Base-by-base conservation (phyloP, 768 basidiomycete genomes). In the Pholiota conissans region DNA sequence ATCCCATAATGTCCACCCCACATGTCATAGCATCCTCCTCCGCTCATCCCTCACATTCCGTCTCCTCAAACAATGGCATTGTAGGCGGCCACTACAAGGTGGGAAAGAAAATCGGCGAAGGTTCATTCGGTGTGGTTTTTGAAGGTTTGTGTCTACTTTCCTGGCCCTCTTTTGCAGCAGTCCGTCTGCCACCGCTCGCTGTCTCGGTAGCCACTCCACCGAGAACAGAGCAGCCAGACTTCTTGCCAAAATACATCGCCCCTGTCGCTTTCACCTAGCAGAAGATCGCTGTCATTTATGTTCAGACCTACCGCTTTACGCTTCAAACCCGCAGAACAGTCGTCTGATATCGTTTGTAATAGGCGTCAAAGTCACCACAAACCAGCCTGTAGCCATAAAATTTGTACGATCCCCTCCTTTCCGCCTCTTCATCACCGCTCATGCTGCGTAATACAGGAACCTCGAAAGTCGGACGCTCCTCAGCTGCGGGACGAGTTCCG, bases 41-140 rank as follows among this genome's bases (percentile, higher is more conserved):
- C 47, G 76, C 85, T 45, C 87, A 89, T 73, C 85, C 83, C 51
- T 81, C 84, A 16, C 84, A 85, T 67, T 80, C 85, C 47, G 76
- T 84, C 48, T 79, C 83, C 27, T 80, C 81, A 28, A 87, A 84
- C 37, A 89, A 86, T 72, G 85, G 89, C 65, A 84, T 92, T 71
- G 87, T 92, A 57, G 90, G 90, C 40, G 85, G 79, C 66, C 85
- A 91, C 71, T 92, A 85, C 70, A 83, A 91, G 61, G 95, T 98
- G 51, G 96, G 96, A 50, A 95, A 96, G 83, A 98, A 98, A 86
- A 96, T 98, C 71, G 96, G 96, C 48, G 96, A 99, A 76, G 96
- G 96, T 50, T 92, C 90, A n/a, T 99, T 99, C 71, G 96, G 96
- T 67, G 96, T 98, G 63, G 90, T 98, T 61, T 93, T 97, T 74